These are phyloP conservation scores for Physcia stellaris DNA, from an alignment of 495 filamentous ascomycete genomes.

Conservation along the genomic window DNA sequence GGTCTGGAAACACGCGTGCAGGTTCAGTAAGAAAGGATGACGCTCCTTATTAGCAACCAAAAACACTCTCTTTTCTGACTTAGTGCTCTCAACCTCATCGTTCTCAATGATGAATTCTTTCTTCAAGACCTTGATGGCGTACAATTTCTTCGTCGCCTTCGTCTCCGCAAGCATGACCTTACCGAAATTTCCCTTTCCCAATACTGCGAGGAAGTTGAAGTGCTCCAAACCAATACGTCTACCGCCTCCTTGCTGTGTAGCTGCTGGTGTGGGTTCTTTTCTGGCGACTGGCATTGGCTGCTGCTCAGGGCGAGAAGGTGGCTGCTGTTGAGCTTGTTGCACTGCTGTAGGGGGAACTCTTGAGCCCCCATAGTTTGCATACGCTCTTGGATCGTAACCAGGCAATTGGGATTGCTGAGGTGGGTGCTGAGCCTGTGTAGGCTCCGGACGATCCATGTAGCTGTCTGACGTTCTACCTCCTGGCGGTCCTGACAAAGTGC, in stretches of 20 bases:
- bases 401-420: slow-evolving; percentile 43
- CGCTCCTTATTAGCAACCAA: slow-evolving; percentile 95
- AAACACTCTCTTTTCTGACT: slow-evolving; percentile 95
- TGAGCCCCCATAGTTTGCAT: slow-evolving; percentile 45
- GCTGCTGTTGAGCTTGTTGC: slow-evolving; percentile 19
- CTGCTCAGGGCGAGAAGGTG: slow-evolving; percentile 25
- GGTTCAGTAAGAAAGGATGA: slow-evolving; percentile 87
- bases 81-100: slow-evolving; percentile 97
- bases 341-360: slow-evolving; percentile 25
- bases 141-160: slow-evolving; percentile 78
- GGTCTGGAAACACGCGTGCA: slow-evolving; percentile 98
- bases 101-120: slow-evolving; percentile 99
- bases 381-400: slow-evolving; percentile 60
- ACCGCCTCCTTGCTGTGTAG: slow-evolving; percentile 52
- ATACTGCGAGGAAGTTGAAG: slow-evolving; percentile 98
- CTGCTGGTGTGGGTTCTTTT: slow-evolving; percentile 37
- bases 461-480: slow-evolving; percentile 19
- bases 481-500: slow-evolving; percentile 22
- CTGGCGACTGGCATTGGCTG: slow-evolving; percentile 18
- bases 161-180: slow-evolving; percentile 99
- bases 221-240: slow-evolving; percentile 86
- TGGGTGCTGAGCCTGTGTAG: slow-evolving; percentile 27
- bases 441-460: slow-evolving; percentile 13
- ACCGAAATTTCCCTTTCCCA: slow-evolving; percentile 98
- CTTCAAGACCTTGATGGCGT: slow-evolving; percentile 98